Evolutionary conservation across 768 basidiomycete genomes (phyloP).

Genomic region (Omphalotus guepiniiformis): DNA sequence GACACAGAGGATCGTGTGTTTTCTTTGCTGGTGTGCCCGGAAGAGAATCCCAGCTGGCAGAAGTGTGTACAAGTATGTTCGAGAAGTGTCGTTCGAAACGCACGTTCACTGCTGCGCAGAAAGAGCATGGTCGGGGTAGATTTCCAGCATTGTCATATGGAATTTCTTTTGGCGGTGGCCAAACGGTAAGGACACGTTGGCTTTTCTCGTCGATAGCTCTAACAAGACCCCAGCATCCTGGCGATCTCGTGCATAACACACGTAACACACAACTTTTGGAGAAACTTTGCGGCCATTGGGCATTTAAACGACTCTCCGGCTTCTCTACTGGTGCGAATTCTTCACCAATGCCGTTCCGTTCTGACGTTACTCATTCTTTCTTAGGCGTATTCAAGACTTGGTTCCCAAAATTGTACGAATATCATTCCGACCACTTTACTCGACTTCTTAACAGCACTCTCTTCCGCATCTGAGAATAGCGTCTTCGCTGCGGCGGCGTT

Average conservation of each 20-base stretch:
- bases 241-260: constrained; percentile 8
- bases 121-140: constrained; percentile 16
- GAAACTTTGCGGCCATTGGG: not conserved
- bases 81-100: not conserved
- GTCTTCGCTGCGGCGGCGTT: constrained; percentile 18
- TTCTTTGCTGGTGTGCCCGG: constrained; percentile 10
- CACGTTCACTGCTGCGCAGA: constrained; percentile 3
- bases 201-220: no score
- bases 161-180: constrained; percentile 26
- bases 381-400: constrained; percentile 17
- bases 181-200: constrained; percentile 3
- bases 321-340: constrained; percentile 16
- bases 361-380: not conserved
- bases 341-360: not conserved
- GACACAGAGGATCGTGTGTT: not conserved
- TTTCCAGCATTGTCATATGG: constrained; percentile 18
- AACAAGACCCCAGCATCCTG: constrained; percentile 1
- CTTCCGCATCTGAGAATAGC: constrained; percentile 2
- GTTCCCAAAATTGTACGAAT: constrained; percentile 16
- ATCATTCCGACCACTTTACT: no score
- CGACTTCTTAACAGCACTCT: not conserved
- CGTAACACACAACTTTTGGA: not conserved
- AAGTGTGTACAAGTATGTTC: not conserved
- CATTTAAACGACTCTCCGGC: constrained; percentile 16
- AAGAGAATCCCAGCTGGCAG: constrained; percentile 10